phyloP scores from a whole-genome alignment of 305 asterid genomes.

The Fraxinus nigra region DNA sequence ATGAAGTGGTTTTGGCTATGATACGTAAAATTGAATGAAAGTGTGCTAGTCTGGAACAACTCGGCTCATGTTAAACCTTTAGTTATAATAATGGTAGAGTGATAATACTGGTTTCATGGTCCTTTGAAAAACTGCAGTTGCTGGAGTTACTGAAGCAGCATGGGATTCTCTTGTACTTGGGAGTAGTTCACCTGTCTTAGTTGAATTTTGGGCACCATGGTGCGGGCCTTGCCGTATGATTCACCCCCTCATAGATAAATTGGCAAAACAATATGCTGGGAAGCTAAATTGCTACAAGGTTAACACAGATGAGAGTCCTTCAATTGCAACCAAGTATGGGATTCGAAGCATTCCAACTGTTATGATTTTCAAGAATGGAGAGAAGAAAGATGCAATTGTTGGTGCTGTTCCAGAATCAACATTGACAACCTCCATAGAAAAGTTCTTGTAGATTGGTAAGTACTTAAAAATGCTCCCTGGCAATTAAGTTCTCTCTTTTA shows the following conservation, averaged over 20 bases:
- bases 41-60: background rate
- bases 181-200: conserved; percentile 56
- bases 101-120: background rate
- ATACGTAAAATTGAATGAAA: background rate
- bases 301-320: conserved; percentile 75
- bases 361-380: conserved; percentile 69
- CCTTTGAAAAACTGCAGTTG: conserved; percentile 46
- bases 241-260: conserved; percentile 71
- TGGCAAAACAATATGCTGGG: conserved; percentile 64
- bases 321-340: conserved; percentile 73
- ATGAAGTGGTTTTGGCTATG: background rate
- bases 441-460: conserved; percentile 59
- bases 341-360: conserved; percentile 94
- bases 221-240: conserved; percentile 96
- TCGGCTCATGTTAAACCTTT: background rate
- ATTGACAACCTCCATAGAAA: conserved; percentile 64
- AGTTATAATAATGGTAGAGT: background rate
- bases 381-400: conserved; percentile 79
- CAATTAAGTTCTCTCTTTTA: conserved; percentile 4
- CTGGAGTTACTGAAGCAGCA: conserved; percentile 42
- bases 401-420: conserved; percentile 91
- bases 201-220: conserved; percentile 98
- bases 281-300: conserved; percentile 81
- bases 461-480: conserved; percentile 16
- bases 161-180: conserved; percentile 64